Conservation (phyloP, 495 filamentous ascomycete species). For the Podospora pseudocomata region DNA sequence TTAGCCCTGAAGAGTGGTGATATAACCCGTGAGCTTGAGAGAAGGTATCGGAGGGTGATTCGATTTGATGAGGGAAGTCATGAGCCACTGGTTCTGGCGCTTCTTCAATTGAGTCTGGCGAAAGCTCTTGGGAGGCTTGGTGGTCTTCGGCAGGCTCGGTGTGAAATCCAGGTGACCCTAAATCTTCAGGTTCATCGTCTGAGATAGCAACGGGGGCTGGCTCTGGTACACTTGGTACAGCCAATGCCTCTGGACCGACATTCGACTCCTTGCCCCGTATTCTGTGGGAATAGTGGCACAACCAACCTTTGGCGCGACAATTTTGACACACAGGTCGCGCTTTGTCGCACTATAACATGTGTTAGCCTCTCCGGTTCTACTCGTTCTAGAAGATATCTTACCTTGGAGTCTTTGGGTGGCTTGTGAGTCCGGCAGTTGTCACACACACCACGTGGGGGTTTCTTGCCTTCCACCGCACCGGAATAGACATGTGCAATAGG, state of each 20-base stretch:
- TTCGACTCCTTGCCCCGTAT: conserved; percentile 14
- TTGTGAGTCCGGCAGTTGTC: conserved; percentile 34
- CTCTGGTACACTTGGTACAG: not conserved
- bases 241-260: conserved; percentile 5
- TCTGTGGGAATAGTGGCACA: conserved; percentile 36
- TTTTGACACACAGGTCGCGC: conserved; percentile 37
- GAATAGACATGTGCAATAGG: not conserved
- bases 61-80: conserved; percentile 13
- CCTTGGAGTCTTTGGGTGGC: conserved; percentile 9
- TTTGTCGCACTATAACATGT: conserved; percentile 38
- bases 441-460: conserved; percentile 36
- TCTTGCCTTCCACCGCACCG: conserved; percentile 14
- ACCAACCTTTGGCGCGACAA: conserved; percentile 28
- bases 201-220: not conserved
- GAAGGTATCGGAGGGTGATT: conserved; percentile 19
- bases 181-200: conserved; percentile 29
- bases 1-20: conserved; percentile 21
- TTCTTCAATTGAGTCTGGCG: conserved; percentile 4
- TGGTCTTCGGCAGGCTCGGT: conserved; percentile 5
- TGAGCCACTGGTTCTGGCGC: conserved; percentile 7
- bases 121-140: conserved; percentile 4
- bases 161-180: conserved; percentile 32
- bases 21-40: conserved; percentile 18
- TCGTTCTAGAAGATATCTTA: not conserved
- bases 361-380: conserved; percentile 4